Conservation (phyloP, 108 stramenopile genomes). For the Discostella pseudostelligera region DNA sequence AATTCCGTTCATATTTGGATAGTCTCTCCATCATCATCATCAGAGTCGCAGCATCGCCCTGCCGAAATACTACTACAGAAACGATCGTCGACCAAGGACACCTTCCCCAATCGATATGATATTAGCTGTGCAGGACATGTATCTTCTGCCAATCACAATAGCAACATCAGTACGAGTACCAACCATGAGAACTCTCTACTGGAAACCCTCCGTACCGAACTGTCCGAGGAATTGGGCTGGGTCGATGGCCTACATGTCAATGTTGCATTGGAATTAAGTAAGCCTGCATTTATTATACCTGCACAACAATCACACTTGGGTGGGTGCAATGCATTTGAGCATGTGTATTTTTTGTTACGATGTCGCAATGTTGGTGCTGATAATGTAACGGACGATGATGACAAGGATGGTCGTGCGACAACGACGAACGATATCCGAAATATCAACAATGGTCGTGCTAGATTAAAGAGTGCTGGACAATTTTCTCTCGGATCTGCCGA, state of each 20-base stretch:
- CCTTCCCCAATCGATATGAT: constrained; percentile 50
- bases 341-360: constrained; percentile 43
- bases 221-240: constrained; percentile 43
- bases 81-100: constrained; percentile 43
- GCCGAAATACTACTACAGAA: constrained; percentile 42
- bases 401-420: not conserved
- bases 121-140: constrained; percentile 50
- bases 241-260: constrained; percentile 2
- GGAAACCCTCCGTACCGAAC: constrained; percentile 13
- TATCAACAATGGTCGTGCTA: no score
- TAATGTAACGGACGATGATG: not conserved
- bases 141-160: no score
- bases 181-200: no score
- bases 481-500: constrained; percentile 38
- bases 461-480: not conserved
- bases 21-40: constrained; percentile 9
- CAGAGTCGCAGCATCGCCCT: no score
- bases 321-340: constrained; percentile 53
- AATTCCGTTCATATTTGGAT: constrained; percentile 49
- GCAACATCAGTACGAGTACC: no score
- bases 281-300: constrained; percentile 40
- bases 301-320: constrained; percentile 34
- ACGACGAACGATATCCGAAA: not conserved
- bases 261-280: not conserved
- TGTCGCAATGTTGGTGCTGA: not conserved